A percentile compares a stretch with the other conserved stretches of the same genome.
Evolutionary conservation across 75 land plant genomes (phyloP).

Genomic region (Picea sitchensis): DNA sequence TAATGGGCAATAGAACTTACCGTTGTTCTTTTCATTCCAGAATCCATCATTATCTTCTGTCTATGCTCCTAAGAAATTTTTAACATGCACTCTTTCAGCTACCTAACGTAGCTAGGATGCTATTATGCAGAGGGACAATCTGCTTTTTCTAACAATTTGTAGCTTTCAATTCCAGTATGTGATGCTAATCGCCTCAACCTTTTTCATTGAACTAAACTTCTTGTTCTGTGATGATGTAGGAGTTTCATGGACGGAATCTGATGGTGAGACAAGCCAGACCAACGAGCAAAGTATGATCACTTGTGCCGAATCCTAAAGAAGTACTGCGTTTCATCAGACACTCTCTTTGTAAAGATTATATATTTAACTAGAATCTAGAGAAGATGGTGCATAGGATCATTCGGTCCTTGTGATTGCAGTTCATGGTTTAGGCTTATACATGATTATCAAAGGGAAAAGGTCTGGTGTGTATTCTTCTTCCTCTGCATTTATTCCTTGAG

Average conservation of each 20-base stretch:
- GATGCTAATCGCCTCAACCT: not conserved
- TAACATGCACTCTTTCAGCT: not conserved
- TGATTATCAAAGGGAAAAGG: not conserved
- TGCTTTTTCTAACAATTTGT: not conserved
- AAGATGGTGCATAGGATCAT: not conserved
- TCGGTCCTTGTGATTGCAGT: constrained; percentile 3
- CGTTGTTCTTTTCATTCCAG: not conserved
- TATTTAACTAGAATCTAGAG: not conserved
- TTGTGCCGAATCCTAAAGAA: not conserved
- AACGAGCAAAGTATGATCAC: not conserved
- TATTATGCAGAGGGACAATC: not conserved
- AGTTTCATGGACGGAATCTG: constrained; percentile 15
- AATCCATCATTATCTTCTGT: not conserved
- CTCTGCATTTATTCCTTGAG: not conserved
- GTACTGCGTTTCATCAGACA: not conserved
- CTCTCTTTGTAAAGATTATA: not conserved
- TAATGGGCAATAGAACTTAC: not conserved
- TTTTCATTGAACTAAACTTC: not conserved
- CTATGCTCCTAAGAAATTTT: not conserved
- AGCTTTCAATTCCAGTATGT: not conserved
- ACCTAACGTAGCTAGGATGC: not conserved
- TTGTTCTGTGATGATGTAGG: constrained; percentile 7
- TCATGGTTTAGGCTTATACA: not conserved
- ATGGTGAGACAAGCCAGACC: constrained; percentile 13
- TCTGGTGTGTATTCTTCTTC: constrained; percentile 1